Percentiles rank a stretch among this genome's conserved stretches.
These are phyloP conservation scores for Rhynchospora pubera DNA, from an alignment of 176 grass and related monocot genomes.

Conservation along the genomic window DNA sequence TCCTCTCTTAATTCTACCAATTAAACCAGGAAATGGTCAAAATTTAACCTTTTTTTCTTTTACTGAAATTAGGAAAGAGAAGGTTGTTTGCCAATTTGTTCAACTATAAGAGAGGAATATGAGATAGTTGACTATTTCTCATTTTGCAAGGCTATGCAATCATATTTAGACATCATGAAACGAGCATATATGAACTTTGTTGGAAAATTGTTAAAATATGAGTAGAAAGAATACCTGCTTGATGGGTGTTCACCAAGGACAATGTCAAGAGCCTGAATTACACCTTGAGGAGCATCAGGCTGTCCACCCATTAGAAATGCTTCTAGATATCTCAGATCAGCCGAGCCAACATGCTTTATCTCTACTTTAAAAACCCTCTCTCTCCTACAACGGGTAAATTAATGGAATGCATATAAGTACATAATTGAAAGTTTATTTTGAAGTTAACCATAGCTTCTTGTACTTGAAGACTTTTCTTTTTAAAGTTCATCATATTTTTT, in stretches of 20 bases:
- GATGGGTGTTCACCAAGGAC: slow-evolving; percentile 35
- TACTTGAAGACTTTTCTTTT: background rate
- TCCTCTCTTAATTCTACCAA: too few relatives aligned
- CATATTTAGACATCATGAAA: background rate
- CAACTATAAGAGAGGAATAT: background rate
- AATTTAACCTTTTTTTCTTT: too few relatives aligned
- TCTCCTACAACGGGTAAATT: background rate
- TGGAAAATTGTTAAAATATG: background rate
- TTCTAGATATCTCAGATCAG: slow-evolving; percentile 33
- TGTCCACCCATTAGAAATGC: slow-evolving; percentile 33
- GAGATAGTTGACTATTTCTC: background rate
- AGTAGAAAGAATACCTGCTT: slow-evolving; percentile 12
- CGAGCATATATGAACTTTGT: background rate
- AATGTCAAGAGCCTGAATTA: slow-evolving; percentile 40
- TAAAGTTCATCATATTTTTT: background rate
- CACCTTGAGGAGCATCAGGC: slow-evolving; percentile 22
- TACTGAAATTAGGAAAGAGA: too few relatives aligned
- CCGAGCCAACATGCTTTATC: slow-evolving; percentile 31
- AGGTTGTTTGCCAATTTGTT: background rate
- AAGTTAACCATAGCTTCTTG: background rate
- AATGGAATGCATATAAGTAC: background rate
- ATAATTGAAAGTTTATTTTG: background rate
- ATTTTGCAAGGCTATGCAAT: background rate
- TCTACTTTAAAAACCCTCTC: slow-evolving; percentile 37
- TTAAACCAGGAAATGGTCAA: too few relatives aligned